Evolutionary conservation across 2,329 filamentous ascomycete species (phyloP).

Genomic region (Didymella keratinophila): DNA sequence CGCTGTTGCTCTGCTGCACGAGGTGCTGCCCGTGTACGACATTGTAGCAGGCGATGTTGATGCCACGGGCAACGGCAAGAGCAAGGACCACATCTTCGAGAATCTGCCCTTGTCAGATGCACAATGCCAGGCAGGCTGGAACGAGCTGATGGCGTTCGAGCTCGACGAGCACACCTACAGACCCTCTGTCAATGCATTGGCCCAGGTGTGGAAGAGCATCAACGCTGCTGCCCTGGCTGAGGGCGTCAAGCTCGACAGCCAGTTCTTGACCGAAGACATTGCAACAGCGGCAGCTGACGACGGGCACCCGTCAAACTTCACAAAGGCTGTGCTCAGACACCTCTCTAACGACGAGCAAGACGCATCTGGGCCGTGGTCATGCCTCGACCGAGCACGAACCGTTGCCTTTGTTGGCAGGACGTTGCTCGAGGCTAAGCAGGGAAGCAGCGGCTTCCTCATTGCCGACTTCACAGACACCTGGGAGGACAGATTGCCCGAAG

Average conservation of each 20-base stretch:
- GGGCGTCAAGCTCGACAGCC: conserved; percentile 50
- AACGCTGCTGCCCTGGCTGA: conserved; percentile 53
- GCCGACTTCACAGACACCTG: conserved; percentile 49
- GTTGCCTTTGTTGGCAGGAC: conserved; percentile 44
- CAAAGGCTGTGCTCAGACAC: conserved; percentile 48
- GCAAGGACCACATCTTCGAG: conserved; percentile 54
- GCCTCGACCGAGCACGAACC: conserved; percentile 44
- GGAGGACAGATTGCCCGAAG: conserved; percentile 50
- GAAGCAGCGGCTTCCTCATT: conserved; percentile 35
- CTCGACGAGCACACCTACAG: conserved; percentile 51
- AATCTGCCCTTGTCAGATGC: conserved; percentile 61
- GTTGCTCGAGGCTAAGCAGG: conserved; percentile 41
- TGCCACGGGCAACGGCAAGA: conserved; percentile 38
- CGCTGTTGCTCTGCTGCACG: conserved; percentile 48
- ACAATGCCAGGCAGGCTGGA: conserved; percentile 62
- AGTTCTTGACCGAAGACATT: conserved; percentile 49
- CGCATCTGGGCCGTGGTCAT: conserved; percentile 42
- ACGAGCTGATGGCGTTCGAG: conserved; percentile 62
- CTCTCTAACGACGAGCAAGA: conserved; percentile 42
- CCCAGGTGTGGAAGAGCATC: conserved; percentile 59
- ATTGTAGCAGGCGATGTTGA: conserved; percentile 39
- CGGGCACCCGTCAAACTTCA: conserved; percentile 49
- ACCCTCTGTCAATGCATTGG: conserved; percentile 58
- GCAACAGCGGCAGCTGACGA: conserved; percentile 45
- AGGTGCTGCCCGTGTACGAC: conserved; percentile 52